Base-by-base conservation (phyloP, 2,329 filamentous ascomycete genomes). In the Chalara sp. region DNA sequence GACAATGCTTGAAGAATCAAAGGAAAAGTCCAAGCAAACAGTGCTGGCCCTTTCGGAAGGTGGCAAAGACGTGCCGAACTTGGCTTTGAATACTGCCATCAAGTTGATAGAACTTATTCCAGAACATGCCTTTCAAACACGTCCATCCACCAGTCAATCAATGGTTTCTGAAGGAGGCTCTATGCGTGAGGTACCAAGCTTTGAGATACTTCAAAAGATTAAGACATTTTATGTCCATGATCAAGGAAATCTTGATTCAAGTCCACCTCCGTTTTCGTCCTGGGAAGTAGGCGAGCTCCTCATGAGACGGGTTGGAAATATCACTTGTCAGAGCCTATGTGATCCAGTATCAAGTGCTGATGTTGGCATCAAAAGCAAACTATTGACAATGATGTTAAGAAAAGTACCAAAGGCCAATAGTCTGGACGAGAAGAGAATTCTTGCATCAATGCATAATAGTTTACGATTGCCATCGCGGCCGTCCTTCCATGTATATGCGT, bases 201-300 rank as follows among this genome's bases (percentile, higher is more conserved):
- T 67, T n/a, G 78, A 83, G 37, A 68, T 87, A 8, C 66, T 87
- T 44, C 77, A 78, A 54, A 78, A 69, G 52, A 81, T 89, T 47
- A 76, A 74, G 58, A 69, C 71, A 7, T 90, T 89, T 61, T 90
- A 90, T 64, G 73, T 83, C 33, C 73, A 79, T 53, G 83, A 86
- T 53, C 85, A 87, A 64, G 84, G 83, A 41, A 88, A 81, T 56
- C 69, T 87, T 21, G 85, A 89, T 52, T 75, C 77, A 35, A 74
- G 75, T 6, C 66, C 75, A 5, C 71, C 79, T 4, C 86, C 86
- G 4, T 84, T 87, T 57, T 67, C 72, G 7, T 67, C 78, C 5
- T 69, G 70, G 13, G 71, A 76, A 28, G 67, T 82, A 29, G 80
- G 79, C n/a, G 78, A 83, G 56, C 70, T 86, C 43, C 75, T 89